A percentile compares a stretch with the other conserved stretches of the same genome.
phyloP scores from a whole-genome alignment of 495 filamentous ascomycete genomes.

The Glutinoglossum americanum region DNA sequence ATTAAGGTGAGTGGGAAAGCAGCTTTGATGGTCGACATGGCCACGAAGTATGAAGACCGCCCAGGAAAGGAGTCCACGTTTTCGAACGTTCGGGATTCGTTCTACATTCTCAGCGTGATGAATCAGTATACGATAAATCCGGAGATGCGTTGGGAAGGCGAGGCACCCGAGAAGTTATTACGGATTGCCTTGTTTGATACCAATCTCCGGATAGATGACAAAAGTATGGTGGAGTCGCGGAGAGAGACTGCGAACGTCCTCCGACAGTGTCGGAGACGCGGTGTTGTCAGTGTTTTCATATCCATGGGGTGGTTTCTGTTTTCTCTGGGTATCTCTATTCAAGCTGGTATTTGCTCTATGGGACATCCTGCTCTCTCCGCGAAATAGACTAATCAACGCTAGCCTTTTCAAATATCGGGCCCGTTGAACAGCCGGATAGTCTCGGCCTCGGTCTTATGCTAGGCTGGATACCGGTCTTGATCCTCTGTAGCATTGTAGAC shows the following conservation, averaged over 20 bases:
- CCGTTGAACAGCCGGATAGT: conserved; percentile 19
- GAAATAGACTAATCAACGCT: neutral
- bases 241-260: conserved; percentile 16
- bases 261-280: conserved; percentile 17
- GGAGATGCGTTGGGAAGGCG: conserved; percentile 1
- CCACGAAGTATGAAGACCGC: conserved; percentile 13
- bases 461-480: conserved; percentile 27
- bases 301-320: conserved; percentile 22
- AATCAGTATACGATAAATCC: conserved; percentile 22
- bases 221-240: conserved; percentile 10
- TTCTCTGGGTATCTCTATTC: conserved; percentile 17
- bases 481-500: conserved; percentile 25
- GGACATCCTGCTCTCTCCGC: neutral
- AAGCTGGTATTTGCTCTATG: neutral
- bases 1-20: conserved; percentile 25
- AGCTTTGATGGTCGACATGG: conserved; percentile 25
- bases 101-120: conserved; percentile 23
- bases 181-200: conserved; percentile 21
- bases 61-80: conserved; percentile 12
- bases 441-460: conserved; percentile 26
- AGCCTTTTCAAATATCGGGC: conserved; percentile 21
- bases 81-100: conserved; percentile 17
- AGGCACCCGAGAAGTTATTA: conserved; percentile 17
- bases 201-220: conserved; percentile 2
- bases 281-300: conserved; percentile 21